Base-by-base conservation (phyloP, 148 eudicot species). In the Heliosperma pusillum region DNA sequence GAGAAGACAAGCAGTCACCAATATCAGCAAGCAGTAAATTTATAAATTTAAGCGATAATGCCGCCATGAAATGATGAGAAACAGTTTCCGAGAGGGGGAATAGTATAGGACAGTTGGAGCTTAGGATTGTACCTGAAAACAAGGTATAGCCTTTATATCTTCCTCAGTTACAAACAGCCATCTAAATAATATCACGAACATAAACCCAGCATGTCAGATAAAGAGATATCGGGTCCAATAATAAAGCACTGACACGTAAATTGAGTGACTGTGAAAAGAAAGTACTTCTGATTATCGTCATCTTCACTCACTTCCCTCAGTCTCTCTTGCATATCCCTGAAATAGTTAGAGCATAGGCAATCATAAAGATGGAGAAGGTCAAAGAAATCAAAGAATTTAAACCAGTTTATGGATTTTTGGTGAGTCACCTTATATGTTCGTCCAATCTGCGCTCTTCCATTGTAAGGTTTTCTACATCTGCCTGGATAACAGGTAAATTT, bases 131-230 rank as follows among this genome's bases (percentile, higher is more conserved):
- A 94, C 98, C 97, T 87, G 93, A 85, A 94, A 94, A 87, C 96
- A 90, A 62, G 98, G 93, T 79, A 91, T 79, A 64, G 70, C 72
- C 82, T 94, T 94, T 47, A 94, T 90, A 81, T 94, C 98, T 70
- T 94, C 98, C 84, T 94, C 98, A 68, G 97, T 91, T 68, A 91
- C 97, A 83, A 88, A 94, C 76, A 94, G 92, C 93, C 93, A 94
- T 85, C 98, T 94, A 78, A 75, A 72, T 7, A 45, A 66, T 10
- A 2, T 61, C 22, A 69, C 27, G 50, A 42, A 1, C 47, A 75
- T 78, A 53, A 4, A 29, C 56, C 26, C 20, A 64, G 70, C 66
- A 75, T 55, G 57, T 78, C 50, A 47, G 61, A 71, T 17, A 74
- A 26, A 65, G 16, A 10, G 59, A 24, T 25, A 15, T 10, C 9